Evolutionary conservation across 495 filamentous ascomycete genomes (phyloP), one percentile per base, ranked within the genome.

Genomic region (Xylaria intraflava): DNA sequence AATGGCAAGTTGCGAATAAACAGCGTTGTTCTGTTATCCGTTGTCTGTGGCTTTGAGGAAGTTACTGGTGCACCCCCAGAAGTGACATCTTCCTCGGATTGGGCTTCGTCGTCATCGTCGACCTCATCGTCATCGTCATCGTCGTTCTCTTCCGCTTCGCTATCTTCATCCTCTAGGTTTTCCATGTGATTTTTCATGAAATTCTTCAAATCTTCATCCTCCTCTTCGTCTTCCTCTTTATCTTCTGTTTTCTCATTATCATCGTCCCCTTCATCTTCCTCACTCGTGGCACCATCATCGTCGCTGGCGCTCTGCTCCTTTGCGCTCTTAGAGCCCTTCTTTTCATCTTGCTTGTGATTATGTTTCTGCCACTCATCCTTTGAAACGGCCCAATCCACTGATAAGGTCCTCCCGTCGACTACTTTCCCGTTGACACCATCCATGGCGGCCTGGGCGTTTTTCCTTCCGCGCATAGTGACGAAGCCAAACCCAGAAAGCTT

Each of bases 1-100:
- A 94, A 99, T 1, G 93, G 91, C 20, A 99, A 75, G 63, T 99
- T 99, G 53, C 93, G 89, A 60, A 97, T 80, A 73, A 99, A 99
- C 35, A 96, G 69, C 0, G 90, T 96, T 10, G 80, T 80, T 3
- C 76, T 78, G 57, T 85, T 86, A 61, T 80, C 82, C 6, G 77
- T 58, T 43, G 41, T 66, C 53, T 70, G 69, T 44, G 49, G 60
- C 51, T 67, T 65, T 72, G 70, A 14, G 6, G 30, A 23, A 40
- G 68, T 62, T 11, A 71, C 70, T 1, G 65, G 66, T 26, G 68
- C 69, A 6, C 67, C 65, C n/a, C 57, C 67, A 2, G 63, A 66
- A 30, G 65, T 65, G 5, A 58, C 65, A 24, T 71, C 66, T 5
- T 70, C 70, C 1, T 71, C 70, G 23, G 59, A 64, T 11, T 69